These are phyloP conservation scores for Penicillium coprophilum DNA, from an alignment of 495 filamentous ascomycete genomes.

Conservation along the genomic window DNA sequence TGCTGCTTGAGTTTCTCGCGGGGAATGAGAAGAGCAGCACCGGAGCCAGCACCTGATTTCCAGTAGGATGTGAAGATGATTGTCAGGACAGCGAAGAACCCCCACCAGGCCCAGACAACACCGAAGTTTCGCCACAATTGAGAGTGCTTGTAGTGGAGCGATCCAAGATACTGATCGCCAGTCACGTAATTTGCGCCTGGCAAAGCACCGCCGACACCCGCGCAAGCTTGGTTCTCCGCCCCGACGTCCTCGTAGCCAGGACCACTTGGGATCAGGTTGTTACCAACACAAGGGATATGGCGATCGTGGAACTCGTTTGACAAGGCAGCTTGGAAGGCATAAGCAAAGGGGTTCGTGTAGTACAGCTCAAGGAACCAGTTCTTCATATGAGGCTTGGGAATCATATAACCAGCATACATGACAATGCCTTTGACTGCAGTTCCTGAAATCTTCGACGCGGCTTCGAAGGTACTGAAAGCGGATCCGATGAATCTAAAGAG, in stretches of 20 bases:
- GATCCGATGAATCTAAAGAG: slow-evolving; percentile 52
- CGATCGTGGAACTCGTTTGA: slow-evolving; percentile 63
- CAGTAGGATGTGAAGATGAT: slow-evolving; percentile 36
- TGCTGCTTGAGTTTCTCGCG: slow-evolving; percentile 37
- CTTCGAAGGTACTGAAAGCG: slow-evolving; percentile 48
- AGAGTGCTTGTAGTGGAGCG: slow-evolving; percentile 45
- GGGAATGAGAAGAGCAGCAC: slow-evolving; percentile 37
- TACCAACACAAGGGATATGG: slow-evolving; percentile 47
- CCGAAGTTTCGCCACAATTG: slow-evolving; percentile 50
- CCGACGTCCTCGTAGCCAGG: slow-evolving; percentile 29
- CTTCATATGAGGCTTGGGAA: slow-evolving; percentile 64
- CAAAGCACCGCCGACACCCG: slow-evolving; percentile 48
- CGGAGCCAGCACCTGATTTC: slow-evolving; percentile 29
- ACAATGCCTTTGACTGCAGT: slow-evolving; percentile 39
- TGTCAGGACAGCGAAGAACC: slow-evolving; percentile 35
- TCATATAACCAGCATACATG: slow-evolving; percentile 60
- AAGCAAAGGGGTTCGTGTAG: slow-evolving; percentile 69
- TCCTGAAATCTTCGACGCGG: slow-evolving; percentile 53
- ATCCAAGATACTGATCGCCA: slow-evolving; percentile 51
- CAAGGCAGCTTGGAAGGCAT: slow-evolving; percentile 66
- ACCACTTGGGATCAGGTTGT: slow-evolving; percentile 44
- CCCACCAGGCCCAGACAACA: slow-evolving; percentile 45
- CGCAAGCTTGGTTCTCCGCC: slow-evolving; percentile 47
- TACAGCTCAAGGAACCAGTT: slow-evolving; percentile 75
- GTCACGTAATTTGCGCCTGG: slow-evolving; percentile 41